A percentile compares a stretch with the other conserved stretches of the same genome.
phyloP scores from a whole-genome alignment of 768 basidiomycete genomes.

The Boletus sp. region DNA sequence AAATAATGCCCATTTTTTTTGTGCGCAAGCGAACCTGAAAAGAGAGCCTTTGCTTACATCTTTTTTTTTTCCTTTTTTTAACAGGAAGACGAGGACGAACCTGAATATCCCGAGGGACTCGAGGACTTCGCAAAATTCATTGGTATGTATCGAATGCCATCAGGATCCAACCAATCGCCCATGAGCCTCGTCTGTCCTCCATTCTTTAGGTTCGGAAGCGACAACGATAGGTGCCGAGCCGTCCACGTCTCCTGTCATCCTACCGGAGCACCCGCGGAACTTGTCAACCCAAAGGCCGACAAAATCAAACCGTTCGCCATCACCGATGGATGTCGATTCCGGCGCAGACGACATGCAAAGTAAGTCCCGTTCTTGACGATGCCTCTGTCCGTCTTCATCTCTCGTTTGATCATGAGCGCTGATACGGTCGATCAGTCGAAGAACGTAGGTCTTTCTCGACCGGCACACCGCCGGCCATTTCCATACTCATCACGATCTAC shows the following conservation, averaged over 20 bases:
- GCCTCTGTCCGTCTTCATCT: background rate
- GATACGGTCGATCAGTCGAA: slow-evolving; percentile 11
- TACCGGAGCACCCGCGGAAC: slow-evolving; percentile 25
- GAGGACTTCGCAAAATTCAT: slow-evolving; percentile 12
- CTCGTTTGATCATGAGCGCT: background rate
- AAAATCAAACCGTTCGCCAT: slow-evolving; percentile 11
- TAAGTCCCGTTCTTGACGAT: background rate
- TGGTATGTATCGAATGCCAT: slow-evolving; percentile 15
- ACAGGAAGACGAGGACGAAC: slow-evolving; percentile 27
- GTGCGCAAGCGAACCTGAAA: slow-evolving; percentile 14
- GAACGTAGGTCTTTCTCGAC: slow-evolving; percentile 9
- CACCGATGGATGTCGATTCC: slow-evolving; percentile 25
- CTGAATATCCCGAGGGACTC: slow-evolving; percentile 17
- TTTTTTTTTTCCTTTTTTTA: background rate
- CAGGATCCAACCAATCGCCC: background rate
- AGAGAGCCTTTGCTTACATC: slow-evolving; percentile 1
- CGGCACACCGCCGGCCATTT: background rate
- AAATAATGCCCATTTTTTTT: slow-evolving; percentile 18
- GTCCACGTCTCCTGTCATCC: slow-evolving; percentile 7
- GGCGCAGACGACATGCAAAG: slow-evolving; percentile 14
- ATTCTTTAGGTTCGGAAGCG: slow-evolving; percentile 7
- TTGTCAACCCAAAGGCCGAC: slow-evolving; percentile 11
- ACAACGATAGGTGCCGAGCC: slow-evolving; percentile 14
- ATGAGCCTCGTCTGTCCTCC: background rate
- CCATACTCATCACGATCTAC: slow-evolving; percentile 6